Conservation (phyloP, 495 filamentous ascomycete species). For the Evansstolkia leycettana region DNA sequence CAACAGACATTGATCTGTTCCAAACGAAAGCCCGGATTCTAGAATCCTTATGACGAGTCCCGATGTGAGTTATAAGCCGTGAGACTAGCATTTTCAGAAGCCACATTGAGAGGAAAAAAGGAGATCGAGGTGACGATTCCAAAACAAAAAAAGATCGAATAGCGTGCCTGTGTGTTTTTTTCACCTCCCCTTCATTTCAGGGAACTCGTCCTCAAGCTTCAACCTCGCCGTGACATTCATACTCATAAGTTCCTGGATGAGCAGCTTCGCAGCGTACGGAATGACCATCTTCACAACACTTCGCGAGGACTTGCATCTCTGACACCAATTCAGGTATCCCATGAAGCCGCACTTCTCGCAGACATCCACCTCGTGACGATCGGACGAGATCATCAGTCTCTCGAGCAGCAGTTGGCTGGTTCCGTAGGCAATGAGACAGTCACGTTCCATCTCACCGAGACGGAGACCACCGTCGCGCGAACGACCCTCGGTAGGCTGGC, state of each 20-base stretch:
- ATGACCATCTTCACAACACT: slow-evolving; percentile 84
- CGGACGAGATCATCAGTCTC: slow-evolving; percentile 84
- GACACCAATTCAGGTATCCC: slow-evolving; percentile 88
- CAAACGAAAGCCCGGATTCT: too few relatives aligned
- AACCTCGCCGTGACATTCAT: slow-evolving; percentile 91
- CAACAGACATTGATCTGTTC: too few relatives aligned
- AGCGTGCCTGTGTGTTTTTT: too few relatives aligned
- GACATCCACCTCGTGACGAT: slow-evolving; percentile 82
- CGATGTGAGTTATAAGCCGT: too few relatives aligned
- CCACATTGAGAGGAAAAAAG: too few relatives aligned
- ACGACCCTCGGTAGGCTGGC: slow-evolving; percentile 93
- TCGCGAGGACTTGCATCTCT: slow-evolving; percentile 70
- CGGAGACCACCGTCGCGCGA: slow-evolving; percentile 85
- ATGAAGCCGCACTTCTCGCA: slow-evolving; percentile 89
- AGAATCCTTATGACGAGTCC: too few relatives aligned
- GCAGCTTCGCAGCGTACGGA: slow-evolving; percentile 95
- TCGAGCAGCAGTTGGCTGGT: slow-evolving; percentile 86
- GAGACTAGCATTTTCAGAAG: too few relatives aligned
- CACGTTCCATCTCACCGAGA: slow-evolving; percentile 97
- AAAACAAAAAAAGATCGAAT: slow-evolving; percentile 7
- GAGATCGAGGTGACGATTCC: too few relatives aligned
- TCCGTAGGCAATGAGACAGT: slow-evolving; percentile 93
- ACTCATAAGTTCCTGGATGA: slow-evolving; percentile 91
- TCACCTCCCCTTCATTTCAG: slow-evolving; percentile 36
- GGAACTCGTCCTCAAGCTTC: slow-evolving; percentile 86